Evolutionary conservation across 495 filamentous ascomycete species (phyloP).

Genomic region (Aspergillus biplanus): DNA sequence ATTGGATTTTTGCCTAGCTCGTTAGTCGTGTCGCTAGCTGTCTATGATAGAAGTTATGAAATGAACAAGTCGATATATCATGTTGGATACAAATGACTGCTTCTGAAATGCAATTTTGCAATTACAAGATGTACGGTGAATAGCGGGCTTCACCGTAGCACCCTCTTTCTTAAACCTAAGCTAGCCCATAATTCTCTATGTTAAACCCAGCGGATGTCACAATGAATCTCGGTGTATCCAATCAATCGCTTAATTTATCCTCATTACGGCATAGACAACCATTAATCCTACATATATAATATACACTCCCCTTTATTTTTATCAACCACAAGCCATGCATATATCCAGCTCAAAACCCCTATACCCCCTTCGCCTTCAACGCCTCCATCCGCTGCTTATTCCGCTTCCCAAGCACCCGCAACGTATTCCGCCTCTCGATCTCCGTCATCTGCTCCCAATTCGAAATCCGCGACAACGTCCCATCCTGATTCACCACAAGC

Average conservation of each 20-base stretch:
- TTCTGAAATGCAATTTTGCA: neutral
- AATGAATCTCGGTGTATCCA: no score
- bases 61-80: constrained; percentile 5
- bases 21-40: neutral
- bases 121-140: no score
- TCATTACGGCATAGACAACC: no score
- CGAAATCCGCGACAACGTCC: constrained; percentile 63
- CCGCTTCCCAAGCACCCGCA: constrained; percentile 64
- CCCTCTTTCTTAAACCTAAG: no score
- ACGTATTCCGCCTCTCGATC: constrained; percentile 61
- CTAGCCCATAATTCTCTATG: no score
- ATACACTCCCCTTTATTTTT: neutral
- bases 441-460: constrained; percentile 72
- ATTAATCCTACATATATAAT: constrained; percentile 4
- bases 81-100: neutral
- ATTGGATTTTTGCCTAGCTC: constrained; percentile 26
- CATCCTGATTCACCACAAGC: constrained; percentile 69
- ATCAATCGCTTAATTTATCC: no score
- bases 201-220: no score
- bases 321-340: neutral
- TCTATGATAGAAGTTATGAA: neutral
- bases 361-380: constrained; percentile 37
- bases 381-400: constrained; percentile 63
- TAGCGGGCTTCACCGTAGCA: no score
- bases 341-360: neutral